phyloP scores from a whole-genome alignment of 176 grass and related monocot species.

The Oryza brachyantha region DNA sequence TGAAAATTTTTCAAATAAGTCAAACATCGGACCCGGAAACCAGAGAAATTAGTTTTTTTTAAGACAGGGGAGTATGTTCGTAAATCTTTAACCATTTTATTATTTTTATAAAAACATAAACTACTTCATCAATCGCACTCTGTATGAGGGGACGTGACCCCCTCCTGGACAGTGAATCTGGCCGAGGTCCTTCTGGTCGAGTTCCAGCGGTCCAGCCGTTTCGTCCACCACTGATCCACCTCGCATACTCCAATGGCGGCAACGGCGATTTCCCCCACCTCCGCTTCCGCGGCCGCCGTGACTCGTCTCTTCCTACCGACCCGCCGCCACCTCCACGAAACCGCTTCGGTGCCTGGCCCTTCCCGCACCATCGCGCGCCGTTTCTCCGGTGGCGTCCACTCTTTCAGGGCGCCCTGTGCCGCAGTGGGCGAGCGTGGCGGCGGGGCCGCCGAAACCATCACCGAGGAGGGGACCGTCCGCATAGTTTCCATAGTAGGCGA shows the following conservation, averaged over 20 bases:
- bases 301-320: slow-evolving; percentile 12
- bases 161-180: too few species aligned
- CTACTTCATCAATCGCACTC: too few species aligned
- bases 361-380: not conserved
- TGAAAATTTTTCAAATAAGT: too few species aligned
- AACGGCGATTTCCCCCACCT: slow-evolving; percentile 24
- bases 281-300: not conserved
- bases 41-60: too few species aligned
- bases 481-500: slow-evolving; percentile 70
- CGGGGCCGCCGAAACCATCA: not conserved
- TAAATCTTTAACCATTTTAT: too few species aligned
- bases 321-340: not conserved
- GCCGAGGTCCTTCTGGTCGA: too few species aligned
- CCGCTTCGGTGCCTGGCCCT: not conserved
- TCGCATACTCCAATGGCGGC: slow-evolving; percentile 33
- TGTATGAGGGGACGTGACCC: too few species aligned
- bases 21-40: too few species aligned
- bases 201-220: not conserved
- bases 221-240: not conserved
- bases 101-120: too few species aligned
- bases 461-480: slow-evolving; percentile 20
- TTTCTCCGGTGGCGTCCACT: slow-evolving; percentile 1
- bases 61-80: too few species aligned
- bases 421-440: not conserved
- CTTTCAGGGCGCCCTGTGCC: not conserved